A percentile compares a stretch with the other conserved stretches of the same genome.
phyloP scores from a whole-genome alignment of 768 basidiomycete species.

The Suillus spraguei region DNA sequence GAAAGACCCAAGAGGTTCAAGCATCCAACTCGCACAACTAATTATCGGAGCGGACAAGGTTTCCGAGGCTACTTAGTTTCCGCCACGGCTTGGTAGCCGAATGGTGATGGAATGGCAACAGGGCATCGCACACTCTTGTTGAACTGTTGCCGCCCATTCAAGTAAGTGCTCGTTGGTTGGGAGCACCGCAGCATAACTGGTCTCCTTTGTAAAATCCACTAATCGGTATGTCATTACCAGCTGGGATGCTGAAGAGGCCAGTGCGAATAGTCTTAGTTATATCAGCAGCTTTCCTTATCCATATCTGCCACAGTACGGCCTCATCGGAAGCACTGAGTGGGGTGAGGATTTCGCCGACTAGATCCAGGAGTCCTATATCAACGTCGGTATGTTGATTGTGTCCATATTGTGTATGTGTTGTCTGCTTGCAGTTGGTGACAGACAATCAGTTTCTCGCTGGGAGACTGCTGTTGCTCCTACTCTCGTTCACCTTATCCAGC shows the following conservation, averaged over 20 bases:
- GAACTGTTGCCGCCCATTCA: too few relatives aligned
- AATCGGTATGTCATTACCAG: slow-evolving; percentile 53
- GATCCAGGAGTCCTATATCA: slow-evolving; percentile 82
- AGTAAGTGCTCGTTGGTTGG: too few relatives aligned
- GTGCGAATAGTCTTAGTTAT: slow-evolving; percentile 9
- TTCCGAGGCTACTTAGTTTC: too few relatives aligned
- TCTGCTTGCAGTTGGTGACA: slow-evolving; percentile 21
- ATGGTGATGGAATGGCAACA: too few relatives aligned
- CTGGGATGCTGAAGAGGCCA: slow-evolving; percentile 79
- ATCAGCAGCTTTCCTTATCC: slow-evolving; percentile 1
- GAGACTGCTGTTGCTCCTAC: slow-evolving; percentile 58
- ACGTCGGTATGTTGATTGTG: slow-evolving; percentile 54
- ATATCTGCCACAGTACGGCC: slow-evolving; percentile 48
- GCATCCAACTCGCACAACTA: too few relatives aligned
- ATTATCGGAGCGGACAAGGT: too few relatives aligned
- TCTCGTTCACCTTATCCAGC: slow-evolving; percentile 57
- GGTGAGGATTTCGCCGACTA: slow-evolving; percentile 89
- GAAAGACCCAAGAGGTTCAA: too few relatives aligned
- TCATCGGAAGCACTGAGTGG: slow-evolving; percentile 90
- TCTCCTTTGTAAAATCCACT: too few relatives aligned
- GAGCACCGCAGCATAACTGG: too few relatives aligned
- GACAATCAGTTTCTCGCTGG: slow-evolving; percentile 62
- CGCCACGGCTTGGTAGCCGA: too few relatives aligned
- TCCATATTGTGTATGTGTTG: slow-evolving; percentile 10
- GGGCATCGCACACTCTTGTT: too few relatives aligned